Base-by-base conservation (phyloP, 78 protist genomes). In the Isochrysis galbana region DNA sequence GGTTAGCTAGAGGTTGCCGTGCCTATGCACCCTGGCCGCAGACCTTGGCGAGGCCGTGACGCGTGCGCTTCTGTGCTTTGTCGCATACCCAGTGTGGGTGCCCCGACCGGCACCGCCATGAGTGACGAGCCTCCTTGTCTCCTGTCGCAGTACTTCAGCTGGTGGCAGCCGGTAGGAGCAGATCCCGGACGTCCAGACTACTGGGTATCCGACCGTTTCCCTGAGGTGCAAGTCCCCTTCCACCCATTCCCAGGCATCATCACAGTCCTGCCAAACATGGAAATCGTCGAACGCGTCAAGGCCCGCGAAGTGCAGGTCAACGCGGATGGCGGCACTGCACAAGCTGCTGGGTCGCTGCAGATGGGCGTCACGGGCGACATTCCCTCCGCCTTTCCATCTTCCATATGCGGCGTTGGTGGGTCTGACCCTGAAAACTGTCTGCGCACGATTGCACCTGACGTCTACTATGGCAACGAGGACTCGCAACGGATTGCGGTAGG, bases 391-490 rank as follows among this genome's bases (percentile, higher is more conserved):
- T 72, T 34, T 17, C 82, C 82, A 1, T 72, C 82, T 19, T 3
- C 10, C 42, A n/a, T 72, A 1, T 72, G 82, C 82, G 82, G 82
- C 41, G 36, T 17, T 36, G 36, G 22, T 41, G 82, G 82, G 32
- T 72, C 82, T 22, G 82, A 72, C 82, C 82, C 82, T 1, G 42
- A 72, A 23, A 72, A 72, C 82, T 72, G 82, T 41, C 82, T 72
- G 42, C 82, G 82, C 39, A 72, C 82, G 32, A 72, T 72, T 41
- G 36, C 82, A 1, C 82, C 82, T 17, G 82, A 72, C 41, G 82
- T 72, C 32, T 72, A 72, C 82, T 72, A 72, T 17, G 82, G 82
- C 39, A 72, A 72, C 82, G 82, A 34, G 7, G 82, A 72, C 82
- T 72, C 82, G 41, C 74, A 67, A 41, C 82, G 82, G 44, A 23